Evolutionary conservation across 1,284 basidiomycete genomes (phyloP).

Genomic region (Inonotus hispidus): DNA sequence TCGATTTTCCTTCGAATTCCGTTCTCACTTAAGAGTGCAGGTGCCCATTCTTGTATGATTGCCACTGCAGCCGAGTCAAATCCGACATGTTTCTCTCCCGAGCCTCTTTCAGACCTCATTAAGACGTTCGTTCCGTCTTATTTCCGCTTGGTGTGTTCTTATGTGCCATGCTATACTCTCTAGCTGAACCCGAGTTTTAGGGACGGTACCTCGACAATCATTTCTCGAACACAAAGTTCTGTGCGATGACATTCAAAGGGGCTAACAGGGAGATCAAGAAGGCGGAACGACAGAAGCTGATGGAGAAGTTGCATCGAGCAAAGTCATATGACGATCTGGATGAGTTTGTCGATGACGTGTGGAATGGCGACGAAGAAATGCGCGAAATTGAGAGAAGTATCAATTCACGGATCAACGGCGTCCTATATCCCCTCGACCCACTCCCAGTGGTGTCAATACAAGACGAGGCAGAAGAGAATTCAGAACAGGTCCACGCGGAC

Average conservation of each 20-base stretch:
- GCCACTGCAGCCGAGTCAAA: constrained; percentile 93
- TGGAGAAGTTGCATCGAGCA: constrained; percentile 51
- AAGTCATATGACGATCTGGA: constrained; percentile 64
- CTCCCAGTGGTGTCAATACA: constrained; percentile 3
- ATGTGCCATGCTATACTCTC: background rate
- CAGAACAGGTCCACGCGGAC: background rate
- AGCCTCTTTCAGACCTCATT: constrained; percentile 66
- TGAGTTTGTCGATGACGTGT: constrained; percentile 45
- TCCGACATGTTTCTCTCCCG: constrained; percentile 78
- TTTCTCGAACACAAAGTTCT: constrained; percentile 90
- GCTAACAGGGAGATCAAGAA: constrained; percentile 50
- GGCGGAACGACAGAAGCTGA: constrained; percentile 51
- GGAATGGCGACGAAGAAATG: constrained; percentile 62
- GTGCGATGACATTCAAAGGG: constrained; percentile 74
- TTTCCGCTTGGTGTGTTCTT: constrained; percentile 62
- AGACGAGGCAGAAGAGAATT: constrained; percentile 1
- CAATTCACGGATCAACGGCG: constrained; percentile 35
- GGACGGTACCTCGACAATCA: constrained; percentile 71
- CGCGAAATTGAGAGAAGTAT: constrained; percentile 49
- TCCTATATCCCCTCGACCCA: constrained; percentile 11
- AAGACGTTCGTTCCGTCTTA: constrained; percentile 71
- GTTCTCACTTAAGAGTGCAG: constrained; percentile 31
- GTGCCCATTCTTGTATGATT: constrained; percentile 93
- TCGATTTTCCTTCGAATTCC: background rate
- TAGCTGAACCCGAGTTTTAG: constrained; percentile 27